These are phyloP conservation scores for Macrotyloma uniflorum DNA, from an alignment of 306 rosid species.

Conservation along the genomic window DNA sequence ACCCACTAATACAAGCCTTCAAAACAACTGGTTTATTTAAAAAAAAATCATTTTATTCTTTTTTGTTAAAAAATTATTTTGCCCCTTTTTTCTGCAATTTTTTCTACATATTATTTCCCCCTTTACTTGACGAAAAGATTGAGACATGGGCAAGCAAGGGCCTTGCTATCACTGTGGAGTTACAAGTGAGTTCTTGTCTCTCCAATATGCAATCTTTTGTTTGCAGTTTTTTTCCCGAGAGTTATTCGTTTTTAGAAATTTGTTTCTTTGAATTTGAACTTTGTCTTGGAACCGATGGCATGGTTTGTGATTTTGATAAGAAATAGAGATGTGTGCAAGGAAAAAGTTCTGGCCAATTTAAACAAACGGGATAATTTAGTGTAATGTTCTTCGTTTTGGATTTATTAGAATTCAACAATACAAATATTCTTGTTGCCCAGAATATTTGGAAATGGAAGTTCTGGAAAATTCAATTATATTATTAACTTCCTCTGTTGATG, in stretches of 20 bases:
- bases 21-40: conserved; percentile 50
- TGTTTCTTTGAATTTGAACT: conserved; percentile 17
- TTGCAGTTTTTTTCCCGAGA: not conserved
- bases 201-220: conserved; percentile 45
- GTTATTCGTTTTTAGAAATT: conserved; percentile 24
- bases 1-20: conserved; percentile 50
- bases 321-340: conserved; percentile 31
- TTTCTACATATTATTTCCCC: conserved; percentile 33
- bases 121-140: conserved; percentile 56
- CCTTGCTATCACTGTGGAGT: conserved; percentile 99
- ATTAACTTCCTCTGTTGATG: conserved; percentile 44
- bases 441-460: conserved; percentile 41
- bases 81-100: conserved; percentile 37
- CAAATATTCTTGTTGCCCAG: conserved; percentile 34
- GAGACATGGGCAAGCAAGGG: conserved; percentile 94
- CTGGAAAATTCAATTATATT: conserved; percentile 36
- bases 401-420: conserved; percentile 37
- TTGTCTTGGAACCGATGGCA: conserved; percentile 35
- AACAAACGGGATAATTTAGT: conserved; percentile 25
- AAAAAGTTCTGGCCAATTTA: conserved; percentile 34
- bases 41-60: conserved; percentile 17
- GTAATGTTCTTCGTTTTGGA: conserved; percentile 34
- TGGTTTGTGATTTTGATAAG: conserved; percentile 39
- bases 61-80: conserved; percentile 43
- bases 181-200: conserved; percentile 98